These are phyloP conservation scores for Pneumocystis oryctolagi DNA, from an alignment of 1,139 yeast species.

Conservation along the genomic window DNA sequence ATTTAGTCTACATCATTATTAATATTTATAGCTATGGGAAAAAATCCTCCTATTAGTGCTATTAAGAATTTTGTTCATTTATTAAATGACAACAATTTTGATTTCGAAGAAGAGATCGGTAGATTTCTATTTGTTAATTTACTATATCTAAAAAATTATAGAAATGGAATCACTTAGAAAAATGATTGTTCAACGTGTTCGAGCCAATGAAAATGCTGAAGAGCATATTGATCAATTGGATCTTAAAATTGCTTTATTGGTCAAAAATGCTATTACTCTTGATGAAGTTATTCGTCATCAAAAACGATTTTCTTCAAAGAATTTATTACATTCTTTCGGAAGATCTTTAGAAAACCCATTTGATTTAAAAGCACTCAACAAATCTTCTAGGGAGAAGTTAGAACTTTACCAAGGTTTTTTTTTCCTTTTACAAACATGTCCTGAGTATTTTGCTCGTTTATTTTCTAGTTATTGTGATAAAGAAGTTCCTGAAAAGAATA, in stretches of 20 bases:
- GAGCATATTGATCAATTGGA: slow-evolving; percentile 66
- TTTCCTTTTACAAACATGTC: slow-evolving; percentile 73
- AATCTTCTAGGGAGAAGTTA: slow-evolving; percentile 29
- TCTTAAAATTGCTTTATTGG: slow-evolving; percentile 60
- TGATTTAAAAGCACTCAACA: slow-evolving; percentile 28
- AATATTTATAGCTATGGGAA: slow-evolving; percentile 25
- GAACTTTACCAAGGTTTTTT: slow-evolving; percentile 65
- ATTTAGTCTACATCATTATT: background rate
- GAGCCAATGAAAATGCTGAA: slow-evolving; percentile 53
- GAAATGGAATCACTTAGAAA: slow-evolving; percentile 56
- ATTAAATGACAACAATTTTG: slow-evolving; percentile 57
- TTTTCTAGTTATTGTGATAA: slow-evolving; percentile 24
- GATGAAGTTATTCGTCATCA: slow-evolving; percentile 56
- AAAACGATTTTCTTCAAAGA: slow-evolving; percentile 18
- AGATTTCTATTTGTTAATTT: background rate
- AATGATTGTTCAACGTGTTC: slow-evolving; percentile 46
- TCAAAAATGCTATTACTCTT: slow-evolving; percentile 62
- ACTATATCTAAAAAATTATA: background rate
- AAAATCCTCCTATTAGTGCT: slow-evolving; percentile 64
- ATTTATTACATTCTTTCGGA: slow-evolving; percentile 10
- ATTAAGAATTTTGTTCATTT: slow-evolving; percentile 65
- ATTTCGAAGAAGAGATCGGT: slow-evolving; percentile 55
- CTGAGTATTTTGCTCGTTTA: slow-evolving; percentile 52
- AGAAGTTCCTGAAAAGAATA: slow-evolving; percentile 15
- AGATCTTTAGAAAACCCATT: slow-evolving; percentile 21